A percentile compares a stretch with the other conserved stretches of the same genome.
Conservation (phyloP, 148 eudicot genomes). For the Pouteria glomerata region DNA sequence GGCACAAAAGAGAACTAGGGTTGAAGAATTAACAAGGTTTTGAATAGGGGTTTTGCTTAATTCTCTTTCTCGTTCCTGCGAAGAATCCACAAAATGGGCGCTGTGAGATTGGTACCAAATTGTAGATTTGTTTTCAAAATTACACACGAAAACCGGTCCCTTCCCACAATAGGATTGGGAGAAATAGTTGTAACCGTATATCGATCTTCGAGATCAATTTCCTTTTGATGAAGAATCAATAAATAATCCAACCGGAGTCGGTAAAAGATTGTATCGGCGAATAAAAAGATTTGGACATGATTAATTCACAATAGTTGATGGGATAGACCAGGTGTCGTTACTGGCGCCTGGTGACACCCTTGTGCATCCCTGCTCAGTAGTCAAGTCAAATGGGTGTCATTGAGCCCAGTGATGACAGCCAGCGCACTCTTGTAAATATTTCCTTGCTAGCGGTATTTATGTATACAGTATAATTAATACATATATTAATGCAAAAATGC, state of each 20-base stretch:
- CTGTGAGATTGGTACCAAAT: conserved; percentile 3
- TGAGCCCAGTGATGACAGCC: no score
- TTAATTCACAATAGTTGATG: no score
- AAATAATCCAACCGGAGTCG: neutral
- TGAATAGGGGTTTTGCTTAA: neutral
- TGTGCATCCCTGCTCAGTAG: no score
- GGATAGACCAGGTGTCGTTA: no score
- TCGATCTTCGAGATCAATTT: neutral
- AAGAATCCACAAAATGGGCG: conserved; percentile 15
- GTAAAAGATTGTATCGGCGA: neutral
- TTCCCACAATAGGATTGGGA: neutral
- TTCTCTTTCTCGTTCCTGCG: neutral
- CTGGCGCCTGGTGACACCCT: no score
- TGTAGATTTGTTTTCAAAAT: conserved; percentile 12
- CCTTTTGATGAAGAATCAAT: neutral
- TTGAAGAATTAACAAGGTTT: neutral
- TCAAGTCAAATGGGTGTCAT: no score
- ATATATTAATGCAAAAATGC: no score
- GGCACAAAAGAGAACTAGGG: conserved; percentile 7
- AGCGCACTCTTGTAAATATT: no score
- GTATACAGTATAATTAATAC: no score
- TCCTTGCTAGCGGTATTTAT: no score
- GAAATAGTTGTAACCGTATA: neutral
- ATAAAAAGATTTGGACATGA: no score
- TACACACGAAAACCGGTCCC: neutral